Conservation (phyloP, 2,329 filamentous ascomycete species). For the Botrytis sinoallii region DNA sequence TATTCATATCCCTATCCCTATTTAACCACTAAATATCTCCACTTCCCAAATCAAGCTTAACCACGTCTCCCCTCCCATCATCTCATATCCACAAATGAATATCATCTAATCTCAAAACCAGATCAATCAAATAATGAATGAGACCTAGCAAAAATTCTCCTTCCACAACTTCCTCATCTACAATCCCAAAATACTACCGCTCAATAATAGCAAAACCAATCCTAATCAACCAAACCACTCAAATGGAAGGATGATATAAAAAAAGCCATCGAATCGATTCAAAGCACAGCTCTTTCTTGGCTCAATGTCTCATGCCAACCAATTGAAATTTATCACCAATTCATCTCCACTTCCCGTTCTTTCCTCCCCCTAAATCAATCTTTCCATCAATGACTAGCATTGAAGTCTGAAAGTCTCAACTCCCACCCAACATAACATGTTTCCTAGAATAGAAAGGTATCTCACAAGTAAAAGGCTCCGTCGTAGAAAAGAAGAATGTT, state of each 20-base stretch:
- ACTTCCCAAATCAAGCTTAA: neutral
- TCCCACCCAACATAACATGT: neutral
- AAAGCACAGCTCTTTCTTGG: slow-evolving; percentile 4
- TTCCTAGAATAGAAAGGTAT: slow-evolving; percentile 1
- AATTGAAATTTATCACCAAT: neutral
- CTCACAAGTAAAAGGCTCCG: slow-evolving; percentile 4
- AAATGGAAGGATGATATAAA: neutral
- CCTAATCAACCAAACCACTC: neutral
- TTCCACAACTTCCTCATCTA: neutral
- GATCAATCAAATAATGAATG: neutral
- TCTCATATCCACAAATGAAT: neutral
- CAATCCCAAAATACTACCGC: neutral
- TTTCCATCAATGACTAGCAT: slow-evolving; percentile 15
- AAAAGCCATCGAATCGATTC: neutral
- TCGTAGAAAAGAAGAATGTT: slow-evolving; percentile 9
- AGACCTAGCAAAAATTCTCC: neutral
- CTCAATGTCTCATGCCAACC: neutral
- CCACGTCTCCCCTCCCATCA: neutral
- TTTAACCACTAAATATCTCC: neutral
- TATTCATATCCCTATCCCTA: neutral
- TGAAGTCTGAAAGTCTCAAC: slow-evolving; percentile 2
- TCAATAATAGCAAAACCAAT: slow-evolving; percentile 4
- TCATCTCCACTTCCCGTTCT: neutral
- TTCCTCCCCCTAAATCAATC: neutral
- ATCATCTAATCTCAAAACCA: neutral